Percentiles rank a stretch among this genome's conserved stretches.
These are phyloP conservation scores for Pestalotiopsis sp. DNA, from an alignment of 2,329 filamentous ascomycete species.

Conservation along the genomic window DNA sequence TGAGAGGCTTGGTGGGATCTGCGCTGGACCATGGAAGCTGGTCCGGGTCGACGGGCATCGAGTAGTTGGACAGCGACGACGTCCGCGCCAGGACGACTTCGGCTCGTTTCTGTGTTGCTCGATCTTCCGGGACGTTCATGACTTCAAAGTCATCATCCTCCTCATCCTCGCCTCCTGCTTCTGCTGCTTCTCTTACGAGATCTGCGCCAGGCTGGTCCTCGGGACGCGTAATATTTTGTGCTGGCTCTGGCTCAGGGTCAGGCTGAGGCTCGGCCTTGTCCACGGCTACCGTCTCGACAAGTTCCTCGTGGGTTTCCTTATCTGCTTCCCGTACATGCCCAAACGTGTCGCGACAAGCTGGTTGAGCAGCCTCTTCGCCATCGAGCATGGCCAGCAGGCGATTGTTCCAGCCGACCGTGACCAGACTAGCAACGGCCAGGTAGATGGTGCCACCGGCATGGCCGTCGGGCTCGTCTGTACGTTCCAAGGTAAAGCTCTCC, in stretches of 20 bases:
- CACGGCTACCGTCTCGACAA: background rate
- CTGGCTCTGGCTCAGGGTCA: background rate
- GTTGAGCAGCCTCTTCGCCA: background rate
- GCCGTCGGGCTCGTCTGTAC: background rate
- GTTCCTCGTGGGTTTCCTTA: background rate
- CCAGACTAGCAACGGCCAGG: slow-evolving; percentile 47
- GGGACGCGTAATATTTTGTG: background rate
- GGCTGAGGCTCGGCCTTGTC: background rate
- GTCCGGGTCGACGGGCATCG: slow-evolving; percentile 15
- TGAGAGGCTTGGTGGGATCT: slow-evolving; percentile 46
- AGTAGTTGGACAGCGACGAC: slow-evolving; percentile 12
- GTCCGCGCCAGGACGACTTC: slow-evolving; percentile 15
- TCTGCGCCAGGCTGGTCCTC: slow-evolving; percentile 7
- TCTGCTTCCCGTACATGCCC: background rate
- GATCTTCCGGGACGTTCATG: slow-evolving; percentile 30
- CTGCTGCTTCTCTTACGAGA: slow-evolving; percentile 17
- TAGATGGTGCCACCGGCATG: slow-evolving; percentile 32
- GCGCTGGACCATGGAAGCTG: slow-evolving; percentile 40
- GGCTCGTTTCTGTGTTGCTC: slow-evolving; percentile 21
- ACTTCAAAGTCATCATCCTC: slow-evolving; percentile 42
- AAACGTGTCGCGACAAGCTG: too few species aligned
- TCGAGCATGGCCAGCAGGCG: slow-evolving; percentile 34
- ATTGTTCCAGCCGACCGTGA: slow-evolving; percentile 51
- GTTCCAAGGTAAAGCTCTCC: slow-evolving; percentile 41
- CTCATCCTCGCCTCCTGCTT: slow-evolving; percentile 16